Base-by-base conservation (phyloP, 129 eudicot genomes). In the Rutidosis leptorrhynchoides region DNA sequence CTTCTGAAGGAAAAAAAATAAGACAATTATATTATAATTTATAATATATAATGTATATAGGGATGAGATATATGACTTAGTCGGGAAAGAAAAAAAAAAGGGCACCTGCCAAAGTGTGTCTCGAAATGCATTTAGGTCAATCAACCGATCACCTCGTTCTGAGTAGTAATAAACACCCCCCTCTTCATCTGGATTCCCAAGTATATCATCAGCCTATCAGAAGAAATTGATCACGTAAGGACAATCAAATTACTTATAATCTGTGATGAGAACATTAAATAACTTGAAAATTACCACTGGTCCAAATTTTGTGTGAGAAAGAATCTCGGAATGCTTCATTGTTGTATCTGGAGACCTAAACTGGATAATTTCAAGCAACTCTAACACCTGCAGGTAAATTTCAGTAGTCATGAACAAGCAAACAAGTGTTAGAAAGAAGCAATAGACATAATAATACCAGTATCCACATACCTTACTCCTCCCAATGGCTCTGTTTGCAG, bases 101-200 rank as follows among this genome's bases (percentile, higher is more conserved):
- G 19, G 25, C 61, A 89, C 99, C 99, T 93, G 99, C 92, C 92
- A 88, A 69, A 93, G 87, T 72, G 79, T 79, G 79, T 89, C 95
- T 51, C 96, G 88, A 27, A 93, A 82, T 65, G 96, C 79, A 63
- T 89, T 77, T 54, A 93, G 82, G 67, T 89, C 89, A 56, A 93
- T 82, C 73, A 93, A 81, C 19, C 96, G 86, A 70, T 93, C 99
- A 37, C 91, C 96, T 43, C 99, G 96, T 54, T 93, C 99, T 14
- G 99, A 93, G 78, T 76, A 85, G 79, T 82, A 93, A 83, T 93
- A 93, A 8, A 89, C 79, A 64, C 92, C 89, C 37, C 86, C 92
- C 75, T 83, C 86, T 72, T 77, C 96, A 57, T 83, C 74, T 22
- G 95, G 83, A 63, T 80, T 80, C 64, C 86, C 81, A 42, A 93